Conservation (phyloP, 139 green algal species). For the Microglena sp. region DNA sequence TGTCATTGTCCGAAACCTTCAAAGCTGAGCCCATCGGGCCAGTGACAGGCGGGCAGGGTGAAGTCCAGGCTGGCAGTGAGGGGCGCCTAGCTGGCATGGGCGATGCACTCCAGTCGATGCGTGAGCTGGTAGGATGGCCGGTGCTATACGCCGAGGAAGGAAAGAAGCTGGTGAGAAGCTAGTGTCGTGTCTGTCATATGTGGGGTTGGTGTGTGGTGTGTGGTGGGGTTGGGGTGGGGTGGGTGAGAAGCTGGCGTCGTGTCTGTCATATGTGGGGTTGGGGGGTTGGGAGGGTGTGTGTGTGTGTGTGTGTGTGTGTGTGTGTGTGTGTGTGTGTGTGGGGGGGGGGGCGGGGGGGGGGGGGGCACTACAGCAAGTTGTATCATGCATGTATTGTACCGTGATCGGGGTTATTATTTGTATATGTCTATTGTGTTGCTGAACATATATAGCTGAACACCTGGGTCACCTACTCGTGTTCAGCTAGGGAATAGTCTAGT, state of each 20-base stretch:
- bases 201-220: background rate
- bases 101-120: conserved; percentile 29
- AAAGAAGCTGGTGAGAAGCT: background rate
- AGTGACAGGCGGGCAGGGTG: no score
- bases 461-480: background rate
- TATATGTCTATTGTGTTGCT: background rate
- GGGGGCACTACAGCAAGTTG: no score
- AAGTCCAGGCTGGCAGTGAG: no score
- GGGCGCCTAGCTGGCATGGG: conserved; percentile 28
- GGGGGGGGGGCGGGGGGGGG: no score
- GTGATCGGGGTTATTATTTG: background rate
- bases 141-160: conserved; percentile 28
- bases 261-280: background rate
- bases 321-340: no score
- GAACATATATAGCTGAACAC: background rate
- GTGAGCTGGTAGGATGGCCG: conserved; percentile 65
- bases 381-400: no score
- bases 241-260: background rate
- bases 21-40: no score
- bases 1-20: no score
- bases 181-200: background rate
- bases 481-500: background rate
- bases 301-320: no score
- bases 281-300: no score
- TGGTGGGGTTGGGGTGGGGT: background rate